Evolutionary conservation across 2,329 filamentous ascomycete genomes (phyloP).

Genomic region (Karstenula rhodostoma): DNA sequence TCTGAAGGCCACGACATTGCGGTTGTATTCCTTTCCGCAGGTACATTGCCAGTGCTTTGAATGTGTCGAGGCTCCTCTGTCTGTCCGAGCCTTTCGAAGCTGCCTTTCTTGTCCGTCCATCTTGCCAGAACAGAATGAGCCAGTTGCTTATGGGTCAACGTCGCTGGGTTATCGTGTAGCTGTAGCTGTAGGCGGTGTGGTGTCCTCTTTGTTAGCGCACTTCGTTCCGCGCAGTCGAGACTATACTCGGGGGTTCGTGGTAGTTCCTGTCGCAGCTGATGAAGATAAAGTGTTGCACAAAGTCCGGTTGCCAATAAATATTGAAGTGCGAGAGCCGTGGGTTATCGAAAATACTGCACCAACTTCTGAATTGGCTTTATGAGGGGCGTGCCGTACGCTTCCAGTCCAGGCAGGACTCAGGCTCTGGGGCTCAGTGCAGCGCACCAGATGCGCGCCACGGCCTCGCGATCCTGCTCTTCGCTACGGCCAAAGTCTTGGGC

Average conservation of each 20-base stretch:
- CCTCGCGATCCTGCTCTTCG: slow-evolving; percentile 27
- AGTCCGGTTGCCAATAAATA: too few species aligned
- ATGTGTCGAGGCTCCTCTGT: background rate
- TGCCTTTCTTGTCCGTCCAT: background rate
- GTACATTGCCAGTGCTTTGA: background rate
- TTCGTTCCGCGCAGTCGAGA: background rate
- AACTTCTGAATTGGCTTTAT: background rate
- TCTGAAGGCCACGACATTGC: background rate
- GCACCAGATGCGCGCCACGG: slow-evolving; percentile 44
- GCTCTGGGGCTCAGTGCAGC: slow-evolving; percentile 39
- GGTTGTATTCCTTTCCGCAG: background rate
- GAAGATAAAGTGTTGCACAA: too few species aligned
- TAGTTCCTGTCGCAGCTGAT: too few species aligned
- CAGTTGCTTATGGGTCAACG: background rate
- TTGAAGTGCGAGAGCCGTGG: too few species aligned
- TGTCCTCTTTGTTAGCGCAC: background rate
- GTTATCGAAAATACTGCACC: too few species aligned
- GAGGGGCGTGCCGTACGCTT: background rate
- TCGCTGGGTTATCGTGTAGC: background rate
- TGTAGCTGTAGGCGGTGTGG: background rate
- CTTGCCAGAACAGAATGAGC: background rate
- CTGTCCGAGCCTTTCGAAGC: background rate
- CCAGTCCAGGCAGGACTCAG: slow-evolving; percentile 19
- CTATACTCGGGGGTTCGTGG: background rate
- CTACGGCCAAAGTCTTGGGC: slow-evolving; percentile 13